Base-by-base conservation (phyloP, 2,329 filamentous ascomycete species). In the Penicillium sp. region DNA sequence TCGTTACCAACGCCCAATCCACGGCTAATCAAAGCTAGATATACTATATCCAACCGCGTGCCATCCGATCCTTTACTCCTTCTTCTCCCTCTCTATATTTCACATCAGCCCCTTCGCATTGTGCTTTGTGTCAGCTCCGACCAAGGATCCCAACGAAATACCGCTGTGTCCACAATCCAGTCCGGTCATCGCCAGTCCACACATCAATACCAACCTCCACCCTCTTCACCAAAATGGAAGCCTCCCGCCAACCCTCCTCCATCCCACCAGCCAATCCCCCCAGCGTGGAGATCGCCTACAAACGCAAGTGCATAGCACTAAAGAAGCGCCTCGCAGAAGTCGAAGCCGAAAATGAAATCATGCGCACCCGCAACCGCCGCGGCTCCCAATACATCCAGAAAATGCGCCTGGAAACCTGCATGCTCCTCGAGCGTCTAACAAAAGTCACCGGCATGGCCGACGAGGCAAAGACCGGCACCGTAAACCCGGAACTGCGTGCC, bases 231-330 rank as follows among this genome's bases (percentile, higher is more conserved):
- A 65, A 40, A 59, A 75, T 73, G 70, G 71, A 74, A 34, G 40
- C 67, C 10, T 38, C 64, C 38, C 61, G 61, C 39, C 58, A 66
- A 38, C 46, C 67, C 33, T 60, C 62, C 38, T 65, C 67, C 45
- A 55, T 65, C 62, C 71, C 58, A 72, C 66, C 70, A 33, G 60
- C 80, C 13, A 83, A 87, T 55, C 91, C 93, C 21, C 93, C 94
- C 16, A 96, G 92, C 16, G 92, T 97, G 61, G 93, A 99, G 76
- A 89, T 93, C 73, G 92, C 93, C 50, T 99, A 97, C 77, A 92
- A 94, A 69, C 86, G 91, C 63, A 97, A 99, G 85, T 97, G 93
- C 75, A 91, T 97, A 72, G 90, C 95, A 68, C 84, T 99, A 23
- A 95, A 95, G 78, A 89, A 91, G 68, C 89, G 94, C 60, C 90